Percentiles rank a stretch among this genome's conserved stretches.
Evolutionary conservation across 805 yeast genomes (phyloP).

Genomic region (Barnettozyma sucrosica): DNA sequence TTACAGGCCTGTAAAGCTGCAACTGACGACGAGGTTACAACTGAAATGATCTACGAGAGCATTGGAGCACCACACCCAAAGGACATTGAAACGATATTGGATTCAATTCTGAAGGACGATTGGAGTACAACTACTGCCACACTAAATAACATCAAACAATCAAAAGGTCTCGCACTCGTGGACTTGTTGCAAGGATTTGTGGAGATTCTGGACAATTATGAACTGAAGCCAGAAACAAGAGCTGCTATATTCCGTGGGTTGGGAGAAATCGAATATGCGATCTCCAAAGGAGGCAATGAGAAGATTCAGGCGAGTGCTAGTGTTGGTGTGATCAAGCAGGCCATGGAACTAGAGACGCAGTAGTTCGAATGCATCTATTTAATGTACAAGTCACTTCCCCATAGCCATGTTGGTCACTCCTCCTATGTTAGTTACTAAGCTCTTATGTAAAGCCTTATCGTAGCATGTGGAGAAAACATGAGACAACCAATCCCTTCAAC

Average conservation of each 20-base stretch:
- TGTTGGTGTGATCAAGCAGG: constrained; percentile 72
- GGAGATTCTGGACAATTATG: constrained; percentile 61
- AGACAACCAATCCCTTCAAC: neutral
- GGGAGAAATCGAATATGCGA: constrained; percentile 85
- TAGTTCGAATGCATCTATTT: neutral
- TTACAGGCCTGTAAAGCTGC: constrained; percentile 92
- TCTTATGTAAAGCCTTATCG: neutral
- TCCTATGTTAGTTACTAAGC: neutral
- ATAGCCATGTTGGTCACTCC: too few species aligned
- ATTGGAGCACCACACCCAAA: constrained; percentile 93
- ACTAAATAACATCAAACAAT: constrained; percentile 54
- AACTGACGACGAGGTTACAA: constrained; percentile 53
- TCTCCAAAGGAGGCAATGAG: constrained; percentile 89
- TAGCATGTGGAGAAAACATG: neutral
- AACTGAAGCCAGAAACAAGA: constrained; percentile 57
- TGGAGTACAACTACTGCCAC: constrained; percentile 76
- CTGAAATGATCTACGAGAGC: constrained; percentile 82
- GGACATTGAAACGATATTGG: constrained; percentile 70
- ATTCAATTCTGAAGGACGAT: constrained; percentile 76
- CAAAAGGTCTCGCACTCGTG: constrained; percentile 83
- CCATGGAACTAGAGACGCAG: constrained; percentile 30
- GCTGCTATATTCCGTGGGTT: constrained; percentile 61
- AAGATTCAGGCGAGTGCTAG: constrained; percentile 85
- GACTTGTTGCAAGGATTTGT: constrained; percentile 78
- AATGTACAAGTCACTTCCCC: too few species aligned